Base-by-base conservation (phyloP, 176 grass and related monocot species). In the Thinopyrum elongatum region DNA sequence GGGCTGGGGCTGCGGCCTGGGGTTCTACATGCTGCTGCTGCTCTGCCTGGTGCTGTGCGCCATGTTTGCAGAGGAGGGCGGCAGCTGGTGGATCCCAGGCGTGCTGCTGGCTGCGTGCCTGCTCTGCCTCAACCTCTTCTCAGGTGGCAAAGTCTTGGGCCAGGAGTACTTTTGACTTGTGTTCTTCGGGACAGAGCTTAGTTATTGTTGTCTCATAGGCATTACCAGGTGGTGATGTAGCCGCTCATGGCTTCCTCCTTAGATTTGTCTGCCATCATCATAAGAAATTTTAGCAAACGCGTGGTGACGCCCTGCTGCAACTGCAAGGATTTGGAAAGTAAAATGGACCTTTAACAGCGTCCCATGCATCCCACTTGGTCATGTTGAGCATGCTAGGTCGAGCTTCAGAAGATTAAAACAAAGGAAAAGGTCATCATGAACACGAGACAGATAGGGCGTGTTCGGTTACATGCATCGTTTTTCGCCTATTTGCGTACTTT, bases 281-380 rank as follows among this genome's bases (percentile, higher is more conserved):
- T 42, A 1, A 85, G 71, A 63, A 61, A 53, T 21, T 41, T 84
- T 65, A 77, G 41, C 35, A 44, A 27, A 33, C 27, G 2, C 38
- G 6, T 23, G 28, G 27, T 33, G 11, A 25, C 8, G 15, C 7
- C 3, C 1, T 47, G 46, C 47, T 65, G 75, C 31, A 77, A 65
- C 49, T 66, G 69, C 33, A 78, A 65, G 3, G 31, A 59, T 80
- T 16, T 30, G 82, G 60, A 27, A 66, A 35, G 41, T 42, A 42
- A 42, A 42, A 12, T 42, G 10, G 41, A 42, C 10, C 41, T 42
- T 10, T 85, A 77, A 91, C 86, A 72, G 92, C 88, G 79, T 98
- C 92, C 97, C 93, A 95, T 46, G 93, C 88, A 74, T 92, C 88
- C 96, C 97, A 98, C 68, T 98, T 98, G 59, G 83, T 94, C 34